Conservation (phyloP, 345 rosid genomes). For the Carallia brachiata region DNA sequence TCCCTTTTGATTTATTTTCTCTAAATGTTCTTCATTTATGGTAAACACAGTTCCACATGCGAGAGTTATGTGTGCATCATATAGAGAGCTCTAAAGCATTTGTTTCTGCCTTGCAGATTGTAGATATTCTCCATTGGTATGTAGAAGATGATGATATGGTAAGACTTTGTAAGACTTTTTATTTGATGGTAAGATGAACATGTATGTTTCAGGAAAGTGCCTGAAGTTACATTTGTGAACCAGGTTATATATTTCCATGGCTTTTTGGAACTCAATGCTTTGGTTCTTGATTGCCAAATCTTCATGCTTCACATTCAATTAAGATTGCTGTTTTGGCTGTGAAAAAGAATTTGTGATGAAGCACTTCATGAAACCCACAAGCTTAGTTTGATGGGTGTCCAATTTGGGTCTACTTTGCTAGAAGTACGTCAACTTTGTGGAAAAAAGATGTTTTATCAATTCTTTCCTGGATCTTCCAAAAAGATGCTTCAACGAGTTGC, state of each 20-base stretch:
- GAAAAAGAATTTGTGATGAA: too few relatives aligned
- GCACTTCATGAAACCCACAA: too few relatives aligned
- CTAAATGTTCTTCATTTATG: too few relatives aligned
- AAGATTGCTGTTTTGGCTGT: neutral
- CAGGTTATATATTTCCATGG: neutral
- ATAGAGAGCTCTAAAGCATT: neutral
- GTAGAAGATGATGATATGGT: slow-evolving; percentile 84
- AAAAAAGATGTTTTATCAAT: too few relatives aligned
- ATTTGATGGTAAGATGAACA: too few relatives aligned
- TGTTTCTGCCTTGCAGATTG: slow-evolving; percentile 58
- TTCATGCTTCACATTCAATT: neutral
- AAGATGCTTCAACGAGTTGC: too few relatives aligned
- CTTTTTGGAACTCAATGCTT: neutral
- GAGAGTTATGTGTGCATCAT: neutral
- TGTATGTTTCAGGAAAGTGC: neutral
- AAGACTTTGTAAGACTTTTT: slow-evolving; percentile 23
- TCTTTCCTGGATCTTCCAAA: too few relatives aligned
- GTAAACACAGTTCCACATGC: too few relatives aligned
- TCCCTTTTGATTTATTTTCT: too few relatives aligned
- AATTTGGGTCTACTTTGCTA: too few relatives aligned
- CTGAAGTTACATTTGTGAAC: neutral
- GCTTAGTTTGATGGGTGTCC: too few relatives aligned
- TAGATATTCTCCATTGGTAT: slow-evolving; percentile 79
- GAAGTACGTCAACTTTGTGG: too few relatives aligned
- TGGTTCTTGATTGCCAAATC: neutral